phyloP scores from a whole-genome alignment of 305 asterid species.

The Stenogyne calaminthoides region DNA sequence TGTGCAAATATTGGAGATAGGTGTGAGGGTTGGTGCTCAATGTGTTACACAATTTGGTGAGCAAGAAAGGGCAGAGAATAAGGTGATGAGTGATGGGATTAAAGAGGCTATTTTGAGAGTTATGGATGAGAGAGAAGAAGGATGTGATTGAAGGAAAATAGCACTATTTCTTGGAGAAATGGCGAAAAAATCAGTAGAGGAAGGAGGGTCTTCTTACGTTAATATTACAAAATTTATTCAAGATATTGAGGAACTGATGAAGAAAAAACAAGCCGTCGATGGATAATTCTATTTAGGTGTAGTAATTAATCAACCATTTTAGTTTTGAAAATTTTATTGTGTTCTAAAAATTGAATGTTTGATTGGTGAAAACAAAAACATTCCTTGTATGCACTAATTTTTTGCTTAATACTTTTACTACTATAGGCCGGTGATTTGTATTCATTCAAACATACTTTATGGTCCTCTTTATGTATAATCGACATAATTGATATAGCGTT shows the following conservation, averaged over 20 bases:
- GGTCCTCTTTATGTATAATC: no score
- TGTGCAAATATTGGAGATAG: conserved; percentile 41
- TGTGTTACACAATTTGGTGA: conserved; percentile 25
- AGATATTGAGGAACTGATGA: conserved; percentile 34
- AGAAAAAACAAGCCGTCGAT: neutral
- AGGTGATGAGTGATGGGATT: conserved; percentile 29
- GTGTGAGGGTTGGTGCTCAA: conserved; percentile 50
- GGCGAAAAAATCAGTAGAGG: conserved; percentile 43
- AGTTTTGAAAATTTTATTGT: neutral
- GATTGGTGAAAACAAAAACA: neutral
- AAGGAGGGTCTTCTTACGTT: conserved; percentile 46
- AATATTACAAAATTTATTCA: conserved; percentile 38
- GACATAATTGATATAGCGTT: no score
- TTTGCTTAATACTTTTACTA: no score
- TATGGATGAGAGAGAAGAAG: conserved; percentile 46
- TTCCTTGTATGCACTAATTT: neutral
- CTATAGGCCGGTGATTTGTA: no score
- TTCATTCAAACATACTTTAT: no score
- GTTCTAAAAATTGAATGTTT: neutral
- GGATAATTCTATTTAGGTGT: neutral
- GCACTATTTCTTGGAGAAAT: conserved; percentile 28
- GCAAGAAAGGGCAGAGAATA: neutral
- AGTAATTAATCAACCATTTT: neutral
- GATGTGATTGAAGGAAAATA: conserved; percentile 35
- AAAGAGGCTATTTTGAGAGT: conserved; percentile 29